Evolutionary conservation across 768 basidiomycete species (phyloP), one percentile per base, ranked within the genome.

Genomic region (Trametes punicea): DNA sequence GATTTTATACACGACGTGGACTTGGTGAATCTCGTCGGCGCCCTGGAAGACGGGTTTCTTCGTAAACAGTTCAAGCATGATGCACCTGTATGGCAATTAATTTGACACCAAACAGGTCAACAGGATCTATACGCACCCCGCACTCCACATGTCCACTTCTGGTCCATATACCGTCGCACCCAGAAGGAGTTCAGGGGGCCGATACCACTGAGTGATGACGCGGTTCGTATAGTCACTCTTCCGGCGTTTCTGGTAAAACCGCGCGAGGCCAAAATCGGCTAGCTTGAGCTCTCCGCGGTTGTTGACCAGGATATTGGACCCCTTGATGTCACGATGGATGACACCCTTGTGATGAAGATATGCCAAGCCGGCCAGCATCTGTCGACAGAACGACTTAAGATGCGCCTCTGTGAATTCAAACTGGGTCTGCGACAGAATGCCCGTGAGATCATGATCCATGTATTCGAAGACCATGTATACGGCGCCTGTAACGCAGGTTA

Each of bases 381-480:
- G 97, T 59, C 85, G 81, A 68, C 90, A 94, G 48, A 99, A 81
- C 0, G 95, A 97, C 77, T 99, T 99, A 38, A 98, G 77, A 70
- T 99, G 89, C 20, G 90, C 92, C 20, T 85, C 81, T 0, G 83
- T 80, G 68, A 99, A 98, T 34, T 68, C 76, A 64, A 98, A 90
- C 65, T 93, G 88, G 1, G 83, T 89, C 73, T 98, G 95, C 2
- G 93, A 90, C 25, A 99, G 78, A 47, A 98, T 80, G 3, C 97
- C 97, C 2, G 95, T 98, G 51, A 99, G 77, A 68, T 99, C 97
- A 68, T 98, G 96, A 65, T 99, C 94, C 91, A 97, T 91, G 71
- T 99, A 99, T 70, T 98, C 95, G 65, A 98, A 93, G 34, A 99
- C 96, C 97, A 99, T 99, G 73, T 93, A 96, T 38, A 97, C 95